Percentiles rank a stretch among this genome's conserved stretches.
These are phyloP conservation scores for Sequoiadendron giganteum DNA, from an alignment of 75 land plant genomes.

Conservation along the genomic window DNA sequence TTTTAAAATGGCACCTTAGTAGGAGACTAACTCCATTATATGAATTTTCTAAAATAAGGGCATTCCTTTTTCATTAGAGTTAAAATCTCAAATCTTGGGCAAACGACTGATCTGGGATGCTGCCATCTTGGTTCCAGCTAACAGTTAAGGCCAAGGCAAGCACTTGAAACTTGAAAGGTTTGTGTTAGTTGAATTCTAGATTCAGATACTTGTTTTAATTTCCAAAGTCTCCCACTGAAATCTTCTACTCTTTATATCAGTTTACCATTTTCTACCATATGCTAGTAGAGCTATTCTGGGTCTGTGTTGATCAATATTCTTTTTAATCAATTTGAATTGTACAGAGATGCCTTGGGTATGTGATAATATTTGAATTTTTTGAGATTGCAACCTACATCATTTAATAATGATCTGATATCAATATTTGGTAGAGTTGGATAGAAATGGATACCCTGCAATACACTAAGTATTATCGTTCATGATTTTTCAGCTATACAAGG, in stretches of 20 bases:
- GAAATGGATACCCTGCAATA: neutral
- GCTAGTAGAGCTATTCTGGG: neutral
- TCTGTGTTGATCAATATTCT: neutral
- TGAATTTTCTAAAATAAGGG: neutral
- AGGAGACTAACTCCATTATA: neutral
- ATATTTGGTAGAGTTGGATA: neutral
- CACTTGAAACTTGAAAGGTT: neutral
- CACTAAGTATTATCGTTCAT: neutral
- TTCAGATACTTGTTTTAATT: neutral
- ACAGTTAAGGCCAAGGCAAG: neutral
- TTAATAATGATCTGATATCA: neutral
- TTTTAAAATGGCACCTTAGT: neutral
- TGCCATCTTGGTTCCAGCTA: neutral
- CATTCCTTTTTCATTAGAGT: neutral
- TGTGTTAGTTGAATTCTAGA: neutral
- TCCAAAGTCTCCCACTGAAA: neutral
- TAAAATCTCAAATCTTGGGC: neutral
- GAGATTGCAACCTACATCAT: slow-evolving; percentile 2
- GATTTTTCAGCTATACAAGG: slow-evolving; percentile 66
- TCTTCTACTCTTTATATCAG: neutral
- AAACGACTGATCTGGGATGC: neutral
- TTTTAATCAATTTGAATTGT: neutral
- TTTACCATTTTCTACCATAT: neutral
- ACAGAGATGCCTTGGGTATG: neutral
- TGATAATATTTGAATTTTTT: neutral